Evolutionary conservation across 257 asterid species (phyloP).

Genomic region (Oldenlandia corymbosa): DNA sequence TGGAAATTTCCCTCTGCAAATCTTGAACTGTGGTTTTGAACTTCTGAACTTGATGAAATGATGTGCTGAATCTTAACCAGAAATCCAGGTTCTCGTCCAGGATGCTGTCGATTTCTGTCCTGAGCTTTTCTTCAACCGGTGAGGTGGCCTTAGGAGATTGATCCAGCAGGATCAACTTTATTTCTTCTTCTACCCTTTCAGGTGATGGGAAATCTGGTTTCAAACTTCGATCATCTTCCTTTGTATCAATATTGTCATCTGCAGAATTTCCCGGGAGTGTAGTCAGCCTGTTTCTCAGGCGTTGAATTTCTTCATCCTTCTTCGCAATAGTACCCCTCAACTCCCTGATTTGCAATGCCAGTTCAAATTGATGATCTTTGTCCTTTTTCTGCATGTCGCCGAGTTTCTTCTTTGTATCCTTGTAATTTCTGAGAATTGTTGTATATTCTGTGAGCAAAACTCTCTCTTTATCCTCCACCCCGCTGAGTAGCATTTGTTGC

Average conservation of each 20-base stretch:
- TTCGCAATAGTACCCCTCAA: conserved; percentile 47
- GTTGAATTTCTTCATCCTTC: conserved; percentile 66
- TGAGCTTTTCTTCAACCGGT: conserved; percentile 58
- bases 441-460: conserved; percentile 66
- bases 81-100: conserved; percentile 83
- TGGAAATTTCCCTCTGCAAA: conserved; percentile 51
- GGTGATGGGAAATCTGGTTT: conserved; percentile 17
- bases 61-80: conserved; percentile 90
- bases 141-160: conserved; percentile 36
- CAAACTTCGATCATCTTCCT: conserved; percentile 11
- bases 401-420: conserved; percentile 70
- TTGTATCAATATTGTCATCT: conserved; percentile 15
- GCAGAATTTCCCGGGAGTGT: conserved; percentile 14
- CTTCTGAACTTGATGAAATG: conserved; percentile 81
- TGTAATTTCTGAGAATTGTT: conserved; percentile 61
- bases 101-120: conserved; percentile 61
- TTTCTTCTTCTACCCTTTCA: conserved; percentile 30
- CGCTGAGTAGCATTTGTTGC: not conserved
- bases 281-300: conserved; percentile 37
- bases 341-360: conserved; percentile 56
- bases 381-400: conserved; percentile 59
- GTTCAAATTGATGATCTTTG: conserved; percentile 53
- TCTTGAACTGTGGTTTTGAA: conserved; percentile 70
- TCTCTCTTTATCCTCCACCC: conserved; percentile 63
- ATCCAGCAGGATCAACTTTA: conserved; percentile 23